Evolutionary conservation across 108 stramenopile genomes (phyloP), one percentile per base, ranked within the genome.

Genomic region (Nitzschia sp.): DNA sequence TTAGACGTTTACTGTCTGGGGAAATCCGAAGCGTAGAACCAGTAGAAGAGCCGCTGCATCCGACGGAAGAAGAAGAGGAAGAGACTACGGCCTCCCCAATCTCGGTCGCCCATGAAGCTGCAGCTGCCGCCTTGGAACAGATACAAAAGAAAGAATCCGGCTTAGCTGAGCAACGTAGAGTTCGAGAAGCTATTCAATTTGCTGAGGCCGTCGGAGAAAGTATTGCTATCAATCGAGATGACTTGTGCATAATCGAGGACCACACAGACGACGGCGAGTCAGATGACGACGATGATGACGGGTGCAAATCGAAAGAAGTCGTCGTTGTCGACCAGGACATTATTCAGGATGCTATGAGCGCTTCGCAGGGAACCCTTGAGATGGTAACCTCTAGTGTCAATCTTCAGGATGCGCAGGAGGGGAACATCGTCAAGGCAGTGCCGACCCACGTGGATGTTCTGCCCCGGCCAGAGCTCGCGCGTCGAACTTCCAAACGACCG

Each of bases 141-240:
- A 42, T 69, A 35, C 69, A 54, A 19, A 54, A 70, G 28, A 24
- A 70, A 54, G 61, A 72, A 8, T 42, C 70, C 31, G 78, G 77
- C 8, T 56, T 76, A 25, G 78, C 80, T n/a, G 78, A 80, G 31
- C 77, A 82, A 33, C 66, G 88, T 34, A 76, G 82, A 0, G 68
- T 78, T 29, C 66, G 54, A 38, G 88, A 89, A 76, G 83, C 88
- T 5, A 81, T 82, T 0, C 85, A 84, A 59, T 90, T 88, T 64
- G 86, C 89, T 0, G 74, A 83, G 70, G 85, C 86, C n/a, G 85
- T 90, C 0, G 86, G 89, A 27, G 89, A 90, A 72, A 46, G 27
- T 51, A 70, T 81, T 31, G 60, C 76, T 26, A 82, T 79, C 1
- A 32, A 80, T 42, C 68, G 81, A 51, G 78, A 79, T 28, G 72